A percentile compares a stretch with the other conserved stretches of the same genome.
Conservation (phyloP, 2,329 filamentous ascomycete genomes). For the Botryotinia globosa region DNA sequence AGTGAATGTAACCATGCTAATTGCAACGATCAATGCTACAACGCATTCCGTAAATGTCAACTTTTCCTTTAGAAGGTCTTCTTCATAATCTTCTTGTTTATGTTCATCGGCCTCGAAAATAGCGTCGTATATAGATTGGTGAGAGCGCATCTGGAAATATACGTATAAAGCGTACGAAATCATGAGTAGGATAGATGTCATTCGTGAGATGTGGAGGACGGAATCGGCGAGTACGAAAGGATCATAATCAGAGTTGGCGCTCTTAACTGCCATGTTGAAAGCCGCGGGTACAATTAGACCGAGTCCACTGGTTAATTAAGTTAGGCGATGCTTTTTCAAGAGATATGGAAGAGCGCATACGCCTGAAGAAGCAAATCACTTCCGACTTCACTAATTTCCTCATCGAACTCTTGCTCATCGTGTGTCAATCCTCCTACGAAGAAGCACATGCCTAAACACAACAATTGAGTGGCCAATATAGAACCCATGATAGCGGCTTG, state of each 20-base stretch:
- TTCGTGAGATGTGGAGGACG: slow-evolving; percentile 65
- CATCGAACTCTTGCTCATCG: slow-evolving; percentile 68
- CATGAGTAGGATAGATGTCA: slow-evolving; percentile 68
- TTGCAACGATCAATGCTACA: slow-evolving; percentile 60
- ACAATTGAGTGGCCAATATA: slow-evolving; percentile 75
- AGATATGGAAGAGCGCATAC: slow-evolving; percentile 46
- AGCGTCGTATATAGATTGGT: slow-evolving; percentile 73
- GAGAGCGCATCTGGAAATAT: slow-evolving; percentile 70
- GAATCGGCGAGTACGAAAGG: slow-evolving; percentile 48
- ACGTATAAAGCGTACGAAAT: slow-evolving; percentile 66
- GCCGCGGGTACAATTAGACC: slow-evolving; percentile 45
- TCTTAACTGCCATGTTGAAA: slow-evolving; percentile 47
- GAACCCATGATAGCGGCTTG: slow-evolving; percentile 81
- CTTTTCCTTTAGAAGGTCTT: slow-evolving; percentile 61
- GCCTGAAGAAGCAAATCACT: slow-evolving; percentile 74
- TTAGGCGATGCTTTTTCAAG: slow-evolving; percentile 1
- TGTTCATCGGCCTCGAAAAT: slow-evolving; percentile 69
- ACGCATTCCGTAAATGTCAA: slow-evolving; percentile 73
- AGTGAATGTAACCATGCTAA: slow-evolving; percentile 69
- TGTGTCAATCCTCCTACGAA: slow-evolving; percentile 69
- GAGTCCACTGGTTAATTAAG: slow-evolving; percentile 42
- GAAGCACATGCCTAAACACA: slow-evolving; percentile 80
- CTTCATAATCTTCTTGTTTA: slow-evolving; percentile 61
- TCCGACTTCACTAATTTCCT: slow-evolving; percentile 74
- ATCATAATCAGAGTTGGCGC: slow-evolving; percentile 27